Percentiles rank a stretch among this genome's conserved stretches.
Conservation (phyloP, 768 basidiomycete genomes). For the Mycena leptocephala region DNA sequence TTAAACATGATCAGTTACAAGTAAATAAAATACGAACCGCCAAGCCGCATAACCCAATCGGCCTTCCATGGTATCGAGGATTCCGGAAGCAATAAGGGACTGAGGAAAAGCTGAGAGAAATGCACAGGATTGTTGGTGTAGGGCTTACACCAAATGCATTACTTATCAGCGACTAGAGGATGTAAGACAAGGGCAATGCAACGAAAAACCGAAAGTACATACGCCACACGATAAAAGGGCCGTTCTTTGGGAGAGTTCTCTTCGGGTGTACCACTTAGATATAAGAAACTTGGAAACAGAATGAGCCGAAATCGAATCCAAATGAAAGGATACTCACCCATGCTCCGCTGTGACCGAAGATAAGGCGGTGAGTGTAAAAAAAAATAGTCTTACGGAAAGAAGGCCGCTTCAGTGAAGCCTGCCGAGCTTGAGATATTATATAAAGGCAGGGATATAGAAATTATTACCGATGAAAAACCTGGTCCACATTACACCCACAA, state of each 20-base stretch:
- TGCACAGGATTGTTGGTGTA: background rate
- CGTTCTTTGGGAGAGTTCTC: conserved; percentile 79
- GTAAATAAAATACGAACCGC: conserved; percentile 61
- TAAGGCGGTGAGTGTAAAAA: background rate
- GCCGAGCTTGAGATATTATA: background rate
- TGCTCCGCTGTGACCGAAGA: conserved; percentile 5
- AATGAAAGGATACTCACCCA: background rate
- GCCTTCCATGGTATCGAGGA: conserved; percentile 82
- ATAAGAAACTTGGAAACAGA: conserved; percentile 58
- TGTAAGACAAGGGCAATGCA: background rate
- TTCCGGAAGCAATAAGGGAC: conserved; percentile 82
- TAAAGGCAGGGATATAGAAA: conserved; percentile 62
- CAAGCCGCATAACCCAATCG: conserved; percentile 79
- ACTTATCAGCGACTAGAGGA: conserved; percentile 66
- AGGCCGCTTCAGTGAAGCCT: conserved; percentile 62
- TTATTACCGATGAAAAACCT: conserved; percentile 79
- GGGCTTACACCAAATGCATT: conserved; percentile 79
- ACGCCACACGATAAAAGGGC: conserved; percentile 80
- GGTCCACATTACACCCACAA: conserved; percentile 74
- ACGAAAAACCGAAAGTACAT: background rate
- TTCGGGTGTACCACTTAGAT: conserved; percentile 82
- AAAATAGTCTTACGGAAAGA: conserved; percentile 67
- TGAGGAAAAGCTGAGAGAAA: background rate
- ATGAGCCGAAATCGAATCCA: background rate
- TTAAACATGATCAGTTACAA: background rate